Percentiles rank a stretch among this genome's conserved stretches.
phyloP scores from a whole-genome alignment of 2,329 filamentous ascomycete species.

The Claviceps spartinae region DNA sequence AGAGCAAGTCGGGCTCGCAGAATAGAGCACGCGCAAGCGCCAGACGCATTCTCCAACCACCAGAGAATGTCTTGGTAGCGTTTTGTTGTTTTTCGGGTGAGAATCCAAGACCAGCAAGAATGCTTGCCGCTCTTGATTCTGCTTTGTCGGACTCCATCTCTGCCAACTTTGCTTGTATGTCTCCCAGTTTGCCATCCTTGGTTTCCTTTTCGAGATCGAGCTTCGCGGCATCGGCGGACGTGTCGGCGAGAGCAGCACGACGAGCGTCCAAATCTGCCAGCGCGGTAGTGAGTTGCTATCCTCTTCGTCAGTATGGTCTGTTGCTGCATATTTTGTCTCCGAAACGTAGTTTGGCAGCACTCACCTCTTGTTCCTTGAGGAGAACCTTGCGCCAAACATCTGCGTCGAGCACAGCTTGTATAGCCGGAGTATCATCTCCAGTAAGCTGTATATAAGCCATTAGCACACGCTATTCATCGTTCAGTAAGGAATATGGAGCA shows the following conservation, averaged over 20 bases:
- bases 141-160: conserved; percentile 99
- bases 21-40: conserved; percentile 90
- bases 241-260: conserved; percentile 72
- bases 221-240: conserved; percentile 72
- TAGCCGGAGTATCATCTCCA: conserved; percentile 85
- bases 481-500: too few species aligned
- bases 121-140: conserved; percentile 87
- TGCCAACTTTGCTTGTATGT: conserved; percentile 80
- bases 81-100: conserved; percentile 83
- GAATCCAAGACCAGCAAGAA: conserved; percentile 93
- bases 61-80: conserved; percentile 94
- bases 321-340: not conserved
- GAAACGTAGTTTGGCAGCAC: conserved; percentile 14
- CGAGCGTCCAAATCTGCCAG: conserved; percentile 66
- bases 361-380: conserved; percentile 70
- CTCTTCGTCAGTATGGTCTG: not conserved
- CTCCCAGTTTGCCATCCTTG: conserved; percentile 77
- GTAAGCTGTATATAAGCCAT: conserved; percentile 46
- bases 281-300: conserved; percentile 59
- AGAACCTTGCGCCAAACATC: conserved; percentile 98
- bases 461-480: conserved; percentile 1
- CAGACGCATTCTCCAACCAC: conserved; percentile 98
- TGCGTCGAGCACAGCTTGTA: conserved; percentile 91
- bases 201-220: conserved; percentile 82
- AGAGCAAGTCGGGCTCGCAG: conserved; percentile 88